Conservation (phyloP, 129 eudicot species). For the Helichrysum umbraculigerum region DNA sequence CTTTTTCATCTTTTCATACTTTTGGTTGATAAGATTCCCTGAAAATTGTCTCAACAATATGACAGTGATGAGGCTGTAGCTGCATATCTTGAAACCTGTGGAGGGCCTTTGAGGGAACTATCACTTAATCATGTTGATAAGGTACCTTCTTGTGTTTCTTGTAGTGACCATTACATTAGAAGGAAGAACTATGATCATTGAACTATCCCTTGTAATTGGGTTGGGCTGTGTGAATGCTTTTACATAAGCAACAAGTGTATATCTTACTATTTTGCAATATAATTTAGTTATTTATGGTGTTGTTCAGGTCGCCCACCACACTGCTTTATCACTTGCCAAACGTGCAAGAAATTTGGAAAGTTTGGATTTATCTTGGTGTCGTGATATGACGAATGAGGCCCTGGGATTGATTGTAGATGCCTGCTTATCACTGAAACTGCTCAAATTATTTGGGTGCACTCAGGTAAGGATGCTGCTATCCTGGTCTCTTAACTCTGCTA, state of each 20-base stretch:
- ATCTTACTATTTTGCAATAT: background rate
- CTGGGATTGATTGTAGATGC: slow-evolving; percentile 88
- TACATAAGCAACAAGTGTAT: background rate
- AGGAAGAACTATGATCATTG: background rate
- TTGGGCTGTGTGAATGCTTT: no score
- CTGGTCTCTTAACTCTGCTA: background rate
- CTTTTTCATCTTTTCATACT: background rate
- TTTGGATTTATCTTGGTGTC: slow-evolving; percentile 91
- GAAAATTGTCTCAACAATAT: slow-evolving; percentile 14
- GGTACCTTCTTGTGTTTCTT: slow-evolving; percentile 40
- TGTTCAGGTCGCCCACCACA: slow-evolving; percentile 64
- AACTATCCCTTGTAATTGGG: no score
- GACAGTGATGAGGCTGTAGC: slow-evolving; percentile 95
- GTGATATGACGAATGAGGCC: slow-evolving; percentile 74
- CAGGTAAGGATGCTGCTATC: slow-evolving; percentile 48
- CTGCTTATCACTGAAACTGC: slow-evolving; percentile 55
- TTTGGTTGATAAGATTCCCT: slow-evolving; percentile 11
- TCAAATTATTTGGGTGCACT: slow-evolving; percentile 91
- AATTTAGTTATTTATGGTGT: background rate
- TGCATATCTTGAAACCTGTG: slow-evolving; percentile 80
- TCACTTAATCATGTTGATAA: slow-evolving; percentile 65
- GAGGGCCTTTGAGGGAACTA: slow-evolving; percentile 59
- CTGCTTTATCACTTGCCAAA: slow-evolving; percentile 74
- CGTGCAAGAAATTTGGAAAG: slow-evolving; percentile 49
- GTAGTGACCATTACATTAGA: background rate